Percentiles rank a stretch among this genome's conserved stretches.
phyloP scores from a whole-genome alignment of 2,329 filamentous ascomycete genomes.

The Dactylellina cionopaga region DNA sequence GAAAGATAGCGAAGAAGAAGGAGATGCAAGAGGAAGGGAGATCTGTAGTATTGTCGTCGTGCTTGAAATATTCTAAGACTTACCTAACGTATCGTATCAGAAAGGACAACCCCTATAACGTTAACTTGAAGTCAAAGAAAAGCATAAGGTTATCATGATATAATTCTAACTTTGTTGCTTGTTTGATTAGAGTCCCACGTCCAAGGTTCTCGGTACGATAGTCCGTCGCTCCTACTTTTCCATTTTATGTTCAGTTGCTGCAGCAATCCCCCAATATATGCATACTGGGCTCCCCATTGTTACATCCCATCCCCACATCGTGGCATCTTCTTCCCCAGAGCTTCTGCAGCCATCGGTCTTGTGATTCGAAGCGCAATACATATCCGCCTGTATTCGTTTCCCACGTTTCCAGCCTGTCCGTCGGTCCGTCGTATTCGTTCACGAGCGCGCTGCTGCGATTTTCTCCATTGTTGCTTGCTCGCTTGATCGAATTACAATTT shows the following conservation, averaged over 20 bases:
- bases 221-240: constrained; percentile 45
- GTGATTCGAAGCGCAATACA: too few species aligned
- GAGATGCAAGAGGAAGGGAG: too few species aligned
- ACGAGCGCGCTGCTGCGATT: not conserved
- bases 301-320: constrained; percentile 6
- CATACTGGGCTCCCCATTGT: constrained; percentile 23
- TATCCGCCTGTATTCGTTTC: not conserved
- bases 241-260: constrained; percentile 6
- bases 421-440: too few species aligned
- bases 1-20: too few species aligned
- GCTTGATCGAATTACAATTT: not conserved
- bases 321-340: constrained; percentile 11
- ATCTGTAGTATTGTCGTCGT: too few species aligned
- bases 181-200: constrained; percentile 47
- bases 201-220: constrained; percentile 53
- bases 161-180: too few species aligned
- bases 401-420: not conserved
- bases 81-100: too few species aligned
- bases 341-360: not conserved
- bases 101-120: too few species aligned
- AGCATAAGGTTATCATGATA: constrained; percentile 35
- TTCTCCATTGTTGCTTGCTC: not conserved
- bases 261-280: not conserved
- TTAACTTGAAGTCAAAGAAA: too few species aligned
- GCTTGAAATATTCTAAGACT: too few species aligned